Evolutionary conservation across 805 yeast genomes (phyloP), one percentile per base, ranked within the genome.

Genomic region (Schwanniomyces sp.): DNA sequence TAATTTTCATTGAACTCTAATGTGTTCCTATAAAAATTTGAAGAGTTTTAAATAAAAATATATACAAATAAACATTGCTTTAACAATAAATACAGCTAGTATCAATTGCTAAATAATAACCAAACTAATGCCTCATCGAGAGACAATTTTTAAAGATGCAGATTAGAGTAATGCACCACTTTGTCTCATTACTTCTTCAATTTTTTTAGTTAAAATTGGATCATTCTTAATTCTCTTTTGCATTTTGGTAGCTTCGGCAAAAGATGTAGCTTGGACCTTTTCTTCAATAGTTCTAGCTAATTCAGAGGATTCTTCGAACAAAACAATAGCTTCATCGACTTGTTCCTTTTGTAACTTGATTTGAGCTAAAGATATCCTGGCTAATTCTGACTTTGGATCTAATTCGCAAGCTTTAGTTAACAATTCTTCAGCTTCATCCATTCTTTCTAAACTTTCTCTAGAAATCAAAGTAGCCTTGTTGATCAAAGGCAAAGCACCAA

Each of bases 351-450:
- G 96, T 67, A 94, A 75, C 69, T 83, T 86, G 62, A 90, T 75
- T 76, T 94, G 98, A 41, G 97, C 98, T 56, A 92, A 78, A n/a
- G 94, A 83, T 56, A 90, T 81, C 64, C 88, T 81, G 39, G 96
- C 97, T 54, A 89, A 81, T 66, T 94, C 98, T 44, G 89, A 83
- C 66, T 84, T 85, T 45, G 96, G 91, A 74, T 95, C 99, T 51
- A 86, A 72, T 56, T 84, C 81, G 61, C 85, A 78, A 18, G 98
- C 98, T 63, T 81, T 75, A 57, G 80, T 78, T 63, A 91, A 81
- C 52, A 88, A 70, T 45, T 74, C 75, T 49, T 81, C 81, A 41
- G 95, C 88, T 58, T 78, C 80, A 37, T 72, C 77, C 50, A 72
- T 56, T 46, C 56, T 64, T 39, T 80, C 70, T 43, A 78, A 75